A percentile compares a stretch with the other conserved stretches of the same genome.
phyloP scores from a whole-genome alignment of 2,329 filamentous ascomycete genomes.

The Teratosphaeria pseudoeucalypti region DNA sequence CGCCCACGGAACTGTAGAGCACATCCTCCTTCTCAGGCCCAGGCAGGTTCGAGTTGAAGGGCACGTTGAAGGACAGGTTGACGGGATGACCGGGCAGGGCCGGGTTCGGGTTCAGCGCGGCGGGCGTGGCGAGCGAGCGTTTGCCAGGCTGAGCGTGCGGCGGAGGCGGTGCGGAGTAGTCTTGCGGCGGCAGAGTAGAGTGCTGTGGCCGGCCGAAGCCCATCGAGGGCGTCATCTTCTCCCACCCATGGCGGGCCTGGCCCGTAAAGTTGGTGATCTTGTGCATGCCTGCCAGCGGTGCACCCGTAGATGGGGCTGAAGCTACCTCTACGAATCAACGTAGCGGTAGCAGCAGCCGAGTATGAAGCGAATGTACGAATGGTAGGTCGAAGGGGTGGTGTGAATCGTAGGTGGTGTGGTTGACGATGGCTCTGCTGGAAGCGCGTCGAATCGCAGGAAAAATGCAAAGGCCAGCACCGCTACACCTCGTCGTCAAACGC shows the following conservation, averaged over 20 bases:
- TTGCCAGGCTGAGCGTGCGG: conserved; percentile 31
- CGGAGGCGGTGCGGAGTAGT: conserved; percentile 4
- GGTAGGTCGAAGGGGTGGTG: not conserved
- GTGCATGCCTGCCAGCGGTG: conserved; percentile 39
- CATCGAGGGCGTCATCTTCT: conserved; percentile 48
- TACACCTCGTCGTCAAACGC: not conserved
- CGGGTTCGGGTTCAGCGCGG: conserved; percentile 41
- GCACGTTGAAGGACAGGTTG: conserved; percentile 94
- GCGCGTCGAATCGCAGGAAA: not conserved
- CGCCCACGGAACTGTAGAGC: conserved; percentile 79
- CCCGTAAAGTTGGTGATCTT: conserved; percentile 60
- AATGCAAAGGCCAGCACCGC: not conserved
- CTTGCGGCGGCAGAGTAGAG: conserved; percentile 2
- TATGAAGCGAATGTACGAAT: not conserved
- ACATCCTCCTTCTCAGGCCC: conserved; percentile 89
- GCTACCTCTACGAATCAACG: not conserved
- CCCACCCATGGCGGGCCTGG: conserved; percentile 56
- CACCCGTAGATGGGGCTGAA: not conserved
- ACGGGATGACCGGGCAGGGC: conserved; percentile 66
- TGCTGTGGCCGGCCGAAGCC: conserved; percentile 39
- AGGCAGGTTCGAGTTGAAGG: conserved; percentile 82
- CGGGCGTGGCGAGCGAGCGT: conserved; percentile 39
- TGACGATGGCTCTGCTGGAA: not conserved
- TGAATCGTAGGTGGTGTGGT: not conserved
- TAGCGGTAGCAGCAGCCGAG: not conserved